phyloP scores from a whole-genome alignment of 495 filamentous ascomycete genomes.

The Xylaria telfairii region DNA sequence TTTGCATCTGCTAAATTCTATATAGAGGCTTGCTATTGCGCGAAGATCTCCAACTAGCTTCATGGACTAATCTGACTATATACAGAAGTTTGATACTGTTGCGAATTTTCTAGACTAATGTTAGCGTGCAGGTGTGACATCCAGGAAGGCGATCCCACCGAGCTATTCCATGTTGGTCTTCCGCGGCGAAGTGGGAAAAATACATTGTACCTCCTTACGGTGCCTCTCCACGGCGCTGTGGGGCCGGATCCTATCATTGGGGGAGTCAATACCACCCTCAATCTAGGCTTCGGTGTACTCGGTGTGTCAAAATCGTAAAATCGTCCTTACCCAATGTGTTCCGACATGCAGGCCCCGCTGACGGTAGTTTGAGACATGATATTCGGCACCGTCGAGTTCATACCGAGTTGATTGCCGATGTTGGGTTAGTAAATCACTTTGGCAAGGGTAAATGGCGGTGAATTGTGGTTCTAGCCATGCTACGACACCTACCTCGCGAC shows the following conservation, averaged over 20 bases:
- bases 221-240: neutral
- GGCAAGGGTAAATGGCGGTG: neutral
- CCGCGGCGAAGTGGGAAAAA: neutral
- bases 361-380: neutral
- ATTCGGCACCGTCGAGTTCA: neutral
- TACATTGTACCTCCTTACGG: neutral
- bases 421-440: neutral
- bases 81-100: too few species aligned
- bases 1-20: too few species aligned
- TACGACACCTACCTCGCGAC: too few species aligned
- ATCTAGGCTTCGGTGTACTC: neutral
- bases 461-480: neutral
- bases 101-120: too few species aligned
- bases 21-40: too few species aligned
- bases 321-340: neutral
- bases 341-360: neutral
- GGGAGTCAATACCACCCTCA: neutral
- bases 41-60: too few species aligned
- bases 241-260: neutral
- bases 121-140: too few species aligned
- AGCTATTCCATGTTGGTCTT: too few species aligned
- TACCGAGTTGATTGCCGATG: neutral
- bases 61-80: too few species aligned
- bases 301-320: neutral
- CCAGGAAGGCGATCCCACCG: too few species aligned